A percentile compares a stretch with the other conserved stretches of the same genome.
These are phyloP conservation scores for Exophiala sp. DNA, from an alignment of 2,329 filamentous ascomycete species.

Conservation along the genomic window DNA sequence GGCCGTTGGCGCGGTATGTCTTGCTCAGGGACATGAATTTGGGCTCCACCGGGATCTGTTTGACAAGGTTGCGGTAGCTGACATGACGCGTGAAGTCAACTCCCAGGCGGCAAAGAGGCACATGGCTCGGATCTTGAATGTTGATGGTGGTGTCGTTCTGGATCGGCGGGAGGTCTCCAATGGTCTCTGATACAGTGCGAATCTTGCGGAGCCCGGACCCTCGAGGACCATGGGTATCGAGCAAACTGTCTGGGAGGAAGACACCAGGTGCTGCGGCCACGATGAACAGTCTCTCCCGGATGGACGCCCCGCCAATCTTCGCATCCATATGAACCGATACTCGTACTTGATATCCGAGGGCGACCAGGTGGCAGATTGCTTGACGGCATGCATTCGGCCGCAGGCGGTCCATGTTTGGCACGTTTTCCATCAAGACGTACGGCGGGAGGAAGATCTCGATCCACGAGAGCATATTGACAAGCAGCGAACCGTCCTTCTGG, in stretches of 20 bases:
- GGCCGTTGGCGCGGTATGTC: slow-evolving; percentile 15
- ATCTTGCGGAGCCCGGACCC: slow-evolving; percentile 33
- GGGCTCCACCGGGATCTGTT: slow-evolving; percentile 54
- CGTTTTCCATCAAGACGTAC: slow-evolving; percentile 75
- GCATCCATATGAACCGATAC: slow-evolving; percentile 65
- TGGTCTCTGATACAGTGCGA: slow-evolving; percentile 47
- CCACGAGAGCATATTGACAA: slow-evolving; percentile 68
- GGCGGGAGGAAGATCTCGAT: slow-evolving; percentile 68
- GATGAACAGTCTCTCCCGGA: slow-evolving; percentile 63
- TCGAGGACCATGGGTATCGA: slow-evolving; percentile 55
- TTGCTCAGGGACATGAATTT: slow-evolving; percentile 17
- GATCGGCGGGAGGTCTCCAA: slow-evolving; percentile 57
- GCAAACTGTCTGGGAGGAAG: slow-evolving; percentile 54
- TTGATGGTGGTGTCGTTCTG: slow-evolving; percentile 58
- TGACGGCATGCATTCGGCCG: slow-evolving; percentile 63
- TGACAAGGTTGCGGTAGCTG: slow-evolving; percentile 45
- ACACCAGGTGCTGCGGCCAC: slow-evolving; percentile 63
- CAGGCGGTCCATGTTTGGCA: slow-evolving; percentile 56
- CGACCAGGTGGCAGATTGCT: slow-evolving; percentile 65
- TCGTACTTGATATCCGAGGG: slow-evolving; percentile 69
- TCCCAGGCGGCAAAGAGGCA: slow-evolving; percentile 42
- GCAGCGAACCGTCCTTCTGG: slow-evolving; percentile 65
- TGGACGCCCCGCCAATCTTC: slow-evolving; percentile 61
- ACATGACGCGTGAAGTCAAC: slow-evolving; percentile 25
- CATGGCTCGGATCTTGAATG: slow-evolving; percentile 62